Evolutionary conservation across 2,329 filamentous ascomycete species (phyloP).

Genomic region (Nothophoma quercina): DNA sequence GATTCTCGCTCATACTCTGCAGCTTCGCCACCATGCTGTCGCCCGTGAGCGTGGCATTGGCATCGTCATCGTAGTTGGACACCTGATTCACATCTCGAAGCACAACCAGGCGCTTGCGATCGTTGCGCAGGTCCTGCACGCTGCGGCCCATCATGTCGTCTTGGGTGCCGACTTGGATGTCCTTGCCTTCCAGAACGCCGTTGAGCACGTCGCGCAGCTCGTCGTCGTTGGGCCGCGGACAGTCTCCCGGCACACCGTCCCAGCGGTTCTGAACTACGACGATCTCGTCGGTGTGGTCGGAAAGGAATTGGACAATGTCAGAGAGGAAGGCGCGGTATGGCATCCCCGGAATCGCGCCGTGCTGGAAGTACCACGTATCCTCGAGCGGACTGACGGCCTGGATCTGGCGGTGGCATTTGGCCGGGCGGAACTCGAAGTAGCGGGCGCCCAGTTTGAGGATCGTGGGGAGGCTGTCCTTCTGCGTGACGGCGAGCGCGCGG

Average conservation of each 20-base stretch:
- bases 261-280: slow-evolving; percentile 60
- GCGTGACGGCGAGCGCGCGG: slow-evolving; percentile 59
- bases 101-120: slow-evolving; percentile 38
- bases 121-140: slow-evolving; percentile 36
- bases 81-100: slow-evolving; percentile 31
- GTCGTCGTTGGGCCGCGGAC: slow-evolving; percentile 52
- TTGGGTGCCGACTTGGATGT: slow-evolving; percentile 29
- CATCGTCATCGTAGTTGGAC: slow-evolving; percentile 46
- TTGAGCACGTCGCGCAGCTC: slow-evolving; percentile 52
- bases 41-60: slow-evolving; percentile 42
- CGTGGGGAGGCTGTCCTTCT: slow-evolving; percentile 57
- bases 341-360: slow-evolving; percentile 61
- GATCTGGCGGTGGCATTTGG: slow-evolving; percentile 56
- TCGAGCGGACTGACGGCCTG: slow-evolving; percentile 48
- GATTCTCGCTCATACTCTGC: slow-evolving; percentile 26
- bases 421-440: slow-evolving; percentile 63
- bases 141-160: slow-evolving; percentile 38
- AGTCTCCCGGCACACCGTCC: slow-evolving; percentile 60
- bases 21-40: slow-evolving; percentile 40
- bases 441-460: slow-evolving; percentile 58
- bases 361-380: slow-evolving; percentile 60
- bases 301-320: slow-evolving; percentile 54
- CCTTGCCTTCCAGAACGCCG: slow-evolving; percentile 35
- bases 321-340: slow-evolving; percentile 54
- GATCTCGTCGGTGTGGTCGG: slow-evolving; percentile 54